Conservation (phyloP, 192 early-diverging fungal species). For the Coemansia sp. region DNA sequence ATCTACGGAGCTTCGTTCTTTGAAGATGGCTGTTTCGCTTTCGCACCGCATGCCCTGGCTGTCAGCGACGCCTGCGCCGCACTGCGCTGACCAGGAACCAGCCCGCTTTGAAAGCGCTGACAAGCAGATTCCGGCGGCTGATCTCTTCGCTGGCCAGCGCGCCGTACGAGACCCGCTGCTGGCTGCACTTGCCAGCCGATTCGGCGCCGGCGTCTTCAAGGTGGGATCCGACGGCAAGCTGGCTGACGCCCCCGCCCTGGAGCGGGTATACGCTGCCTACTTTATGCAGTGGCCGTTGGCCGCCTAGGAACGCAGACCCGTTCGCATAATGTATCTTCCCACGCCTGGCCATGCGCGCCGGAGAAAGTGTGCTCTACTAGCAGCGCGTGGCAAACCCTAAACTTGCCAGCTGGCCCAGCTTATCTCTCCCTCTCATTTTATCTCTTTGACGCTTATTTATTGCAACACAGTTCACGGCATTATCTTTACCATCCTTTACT, state of each 20-base stretch:
- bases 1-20: constrained; percentile 60
- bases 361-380: too few relatives aligned
- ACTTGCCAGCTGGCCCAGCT: too few relatives aligned
- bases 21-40: constrained; percentile 67
- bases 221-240: constrained; percentile 19
- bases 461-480: neutral
- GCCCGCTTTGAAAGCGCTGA: neutral
- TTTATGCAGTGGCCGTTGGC: constrained; percentile 24
- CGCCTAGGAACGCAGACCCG: too few relatives aligned
- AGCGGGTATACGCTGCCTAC: constrained; percentile 36
- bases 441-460: too few relatives aligned
- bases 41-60: constrained; percentile 74
- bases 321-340: too few relatives aligned
- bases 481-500: neutral
- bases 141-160: constrained; percentile 22
- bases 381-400: too few relatives aligned
- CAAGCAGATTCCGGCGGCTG: constrained; percentile 15
- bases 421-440: neutral
- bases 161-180: constrained; percentile 34
- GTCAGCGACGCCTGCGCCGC: constrained; percentile 17
- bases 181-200: constrained; percentile 21
- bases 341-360: too few relatives aligned
- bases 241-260: constrained; percentile 22
- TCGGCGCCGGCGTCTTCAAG: constrained; percentile 37
- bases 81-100: neutral